These are phyloP conservation scores for Haematococcus lacustris DNA, from an alignment of 139 green algal species.

Conservation along the genomic window DNA sequence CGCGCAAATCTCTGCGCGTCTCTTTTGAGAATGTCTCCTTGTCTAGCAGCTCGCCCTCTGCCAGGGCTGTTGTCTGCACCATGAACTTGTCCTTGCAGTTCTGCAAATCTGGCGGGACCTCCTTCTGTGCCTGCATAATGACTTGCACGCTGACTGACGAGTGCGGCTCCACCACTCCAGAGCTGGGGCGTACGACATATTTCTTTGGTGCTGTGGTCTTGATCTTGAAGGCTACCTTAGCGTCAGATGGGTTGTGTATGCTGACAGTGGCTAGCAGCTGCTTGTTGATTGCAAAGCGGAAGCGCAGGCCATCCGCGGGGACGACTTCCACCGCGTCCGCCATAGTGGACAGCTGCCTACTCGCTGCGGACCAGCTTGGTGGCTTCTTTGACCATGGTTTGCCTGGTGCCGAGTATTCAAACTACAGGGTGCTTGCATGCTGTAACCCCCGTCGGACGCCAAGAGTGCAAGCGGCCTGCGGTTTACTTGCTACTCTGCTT, in stretches of 20 bases:
- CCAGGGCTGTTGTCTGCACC: conserved; percentile 41
- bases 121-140: conserved; percentile 56
- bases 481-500: too few species aligned
- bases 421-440: too few species aligned
- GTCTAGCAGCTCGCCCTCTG: conserved; percentile 28
- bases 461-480: too few species aligned
- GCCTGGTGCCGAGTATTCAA: too few species aligned
- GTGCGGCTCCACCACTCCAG: conserved; percentile 32
- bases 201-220: conserved; percentile 53
- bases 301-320: neutral
- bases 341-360: too few species aligned
- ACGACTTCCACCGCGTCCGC: neutral
- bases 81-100: conserved; percentile 64
- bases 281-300: conserved; percentile 13
- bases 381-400: too few species aligned
- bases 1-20: conserved; percentile 17
- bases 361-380: too few species aligned
- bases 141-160: conserved; percentile 19
- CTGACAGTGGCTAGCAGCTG: conserved; percentile 44
- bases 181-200: conserved; percentile 55
- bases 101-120: conserved; percentile 40
- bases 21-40: conserved; percentile 37
- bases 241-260: conserved; percentile 29
- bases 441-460: too few species aligned
- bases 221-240: conserved; percentile 49